Conservation (phyloP, 2,329 filamentous ascomycete species). For the Trichoderma atrobrunneum region DNA sequence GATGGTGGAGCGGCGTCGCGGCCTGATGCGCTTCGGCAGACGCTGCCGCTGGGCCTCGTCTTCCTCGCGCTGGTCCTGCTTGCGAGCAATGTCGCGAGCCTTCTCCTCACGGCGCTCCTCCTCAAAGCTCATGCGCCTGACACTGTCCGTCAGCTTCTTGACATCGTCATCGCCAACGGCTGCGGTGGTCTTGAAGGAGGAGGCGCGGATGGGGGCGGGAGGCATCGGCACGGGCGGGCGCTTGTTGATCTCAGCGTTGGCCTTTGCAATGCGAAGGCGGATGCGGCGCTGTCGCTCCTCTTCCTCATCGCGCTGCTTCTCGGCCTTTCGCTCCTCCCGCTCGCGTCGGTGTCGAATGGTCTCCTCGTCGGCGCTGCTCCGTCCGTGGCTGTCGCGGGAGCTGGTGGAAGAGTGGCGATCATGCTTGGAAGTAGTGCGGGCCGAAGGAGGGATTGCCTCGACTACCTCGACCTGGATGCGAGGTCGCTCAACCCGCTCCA, state of each 20-base stretch:
- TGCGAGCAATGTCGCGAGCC: constrained; percentile 26
- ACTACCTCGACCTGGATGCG: constrained; percentile 40
- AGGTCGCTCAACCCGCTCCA: constrained; percentile 11
- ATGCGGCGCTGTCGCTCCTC: constrained; percentile 29
- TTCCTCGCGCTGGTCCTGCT: constrained; percentile 32
- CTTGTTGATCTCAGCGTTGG: constrained; percentile 43
- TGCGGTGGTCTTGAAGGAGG: constrained; percentile 28
- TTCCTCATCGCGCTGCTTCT: constrained; percentile 29
- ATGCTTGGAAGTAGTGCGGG: constrained; percentile 29
- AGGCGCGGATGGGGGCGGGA: constrained; percentile 25
- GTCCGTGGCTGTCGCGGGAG: constrained; percentile 34
- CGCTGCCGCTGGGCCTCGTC: constrained; percentile 35
- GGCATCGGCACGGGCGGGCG: constrained; percentile 35
- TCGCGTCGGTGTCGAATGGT: constrained; percentile 27
- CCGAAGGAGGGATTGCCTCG: constrained; percentile 26
- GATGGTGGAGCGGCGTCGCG: too few species aligned
- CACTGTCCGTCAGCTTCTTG: constrained; percentile 37
- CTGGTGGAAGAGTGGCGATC: constrained; percentile 37
- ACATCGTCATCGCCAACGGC: constrained; percentile 21
- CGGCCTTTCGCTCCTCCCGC: constrained; percentile 26
- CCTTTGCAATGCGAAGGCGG: constrained; percentile 37
- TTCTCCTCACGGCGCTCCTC: constrained; percentile 34
- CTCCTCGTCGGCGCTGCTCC: constrained; percentile 29
- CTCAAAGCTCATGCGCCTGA: constrained; percentile 35
- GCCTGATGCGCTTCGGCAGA: constrained; percentile 43